These are phyloP conservation scores for Fusarium tuaranense DNA, from an alignment of 2,329 filamentous ascomycete species.

Conservation along the genomic window DNA sequence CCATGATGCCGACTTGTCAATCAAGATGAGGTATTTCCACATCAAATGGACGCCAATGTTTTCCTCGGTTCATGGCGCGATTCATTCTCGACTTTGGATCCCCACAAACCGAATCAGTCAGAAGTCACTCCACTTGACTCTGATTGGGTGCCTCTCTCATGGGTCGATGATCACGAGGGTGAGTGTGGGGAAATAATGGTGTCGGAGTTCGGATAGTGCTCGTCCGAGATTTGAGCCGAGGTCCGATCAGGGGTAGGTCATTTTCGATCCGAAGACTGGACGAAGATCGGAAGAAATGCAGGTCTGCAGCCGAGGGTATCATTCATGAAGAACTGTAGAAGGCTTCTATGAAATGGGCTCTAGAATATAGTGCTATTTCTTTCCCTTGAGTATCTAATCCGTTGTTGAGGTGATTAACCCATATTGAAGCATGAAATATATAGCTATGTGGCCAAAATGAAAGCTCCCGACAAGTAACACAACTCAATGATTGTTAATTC, in stretches of 20 bases:
- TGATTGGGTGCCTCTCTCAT: background rate
- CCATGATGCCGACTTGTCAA: background rate
- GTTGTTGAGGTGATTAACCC: background rate
- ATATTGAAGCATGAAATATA: too few relatives aligned
- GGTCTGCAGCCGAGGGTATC: background rate
- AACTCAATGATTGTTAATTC: background rate
- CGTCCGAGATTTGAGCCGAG: background rate
- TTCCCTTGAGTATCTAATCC: background rate
- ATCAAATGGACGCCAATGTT: background rate
- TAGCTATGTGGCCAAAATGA: too few relatives aligned
- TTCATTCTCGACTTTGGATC: background rate
- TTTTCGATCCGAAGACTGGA: background rate
- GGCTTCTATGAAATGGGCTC: background rate
- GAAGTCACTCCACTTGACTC: background rate
- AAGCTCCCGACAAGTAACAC: background rate
- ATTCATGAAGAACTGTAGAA: background rate
- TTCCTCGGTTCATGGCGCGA: background rate
- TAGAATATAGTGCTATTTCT: background rate
- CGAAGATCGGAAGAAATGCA: background rate
- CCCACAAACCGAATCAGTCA: conserved; percentile 5
- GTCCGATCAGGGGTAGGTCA: background rate
- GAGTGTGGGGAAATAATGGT: background rate
- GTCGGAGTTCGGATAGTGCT: background rate
- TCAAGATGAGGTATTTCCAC: background rate
- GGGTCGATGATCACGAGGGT: background rate